Evolutionary conservation across 2,329 filamentous ascomycete genomes (phyloP).

Genomic region (Cylindrodendrum hubeiense): DNA sequence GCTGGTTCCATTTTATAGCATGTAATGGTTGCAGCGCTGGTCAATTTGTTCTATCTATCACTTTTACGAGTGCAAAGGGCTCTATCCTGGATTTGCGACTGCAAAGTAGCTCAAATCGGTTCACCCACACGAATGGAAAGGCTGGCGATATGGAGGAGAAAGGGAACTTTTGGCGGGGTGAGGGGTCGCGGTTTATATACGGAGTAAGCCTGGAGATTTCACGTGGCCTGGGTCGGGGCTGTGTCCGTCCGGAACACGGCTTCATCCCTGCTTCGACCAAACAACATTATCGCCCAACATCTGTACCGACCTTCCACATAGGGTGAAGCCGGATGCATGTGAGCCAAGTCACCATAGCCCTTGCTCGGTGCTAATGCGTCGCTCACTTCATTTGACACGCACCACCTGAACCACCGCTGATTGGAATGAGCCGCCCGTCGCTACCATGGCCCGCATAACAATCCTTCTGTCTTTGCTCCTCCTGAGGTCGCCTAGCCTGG

Average conservation of each 20-base stretch:
- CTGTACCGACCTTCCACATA: background rate
- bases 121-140: background rate
- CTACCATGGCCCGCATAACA: no score
- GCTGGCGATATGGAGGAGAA: background rate
- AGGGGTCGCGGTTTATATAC: constrained; percentile 16
- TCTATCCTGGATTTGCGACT: background rate
- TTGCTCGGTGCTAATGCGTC: background rate
- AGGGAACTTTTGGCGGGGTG: background rate
- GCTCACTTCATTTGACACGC: background rate
- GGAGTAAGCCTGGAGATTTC: constrained; percentile 1
- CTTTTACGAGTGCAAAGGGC: background rate
- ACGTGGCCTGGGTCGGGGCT: constrained; percentile 4
- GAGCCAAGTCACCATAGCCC: background rate
- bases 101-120: background rate
- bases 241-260: background rate
- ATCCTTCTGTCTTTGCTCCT: constrained; percentile 24
- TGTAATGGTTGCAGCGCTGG: constrained; percentile 42
- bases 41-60: constrained; percentile 20
- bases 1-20: constrained; percentile 49
- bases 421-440: constrained; percentile 20
- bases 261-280: background rate
- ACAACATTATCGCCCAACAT: background rate
- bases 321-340: background rate
- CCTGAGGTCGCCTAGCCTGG: constrained; percentile 23
- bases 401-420: no score